Base-by-base conservation (phyloP, 2,329 filamentous ascomycete genomes). In the Sclerotinia nivalis region DNA sequence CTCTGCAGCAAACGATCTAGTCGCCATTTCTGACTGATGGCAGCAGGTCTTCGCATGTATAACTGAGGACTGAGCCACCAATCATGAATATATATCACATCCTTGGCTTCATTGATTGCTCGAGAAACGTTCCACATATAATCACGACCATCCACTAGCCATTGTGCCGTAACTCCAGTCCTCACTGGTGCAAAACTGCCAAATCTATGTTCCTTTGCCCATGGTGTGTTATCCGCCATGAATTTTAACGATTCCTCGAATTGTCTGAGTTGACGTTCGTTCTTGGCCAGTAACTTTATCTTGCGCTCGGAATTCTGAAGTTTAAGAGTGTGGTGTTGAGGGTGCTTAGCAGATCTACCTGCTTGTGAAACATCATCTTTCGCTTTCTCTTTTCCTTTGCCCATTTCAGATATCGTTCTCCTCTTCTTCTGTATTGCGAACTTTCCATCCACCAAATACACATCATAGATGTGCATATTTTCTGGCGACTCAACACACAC, bases 91-190 rank as follows among this genome's bases (percentile, higher is more conserved):
- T 98, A 98, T 75, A 99, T 95, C 72, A 98, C 95, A 82, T 98
- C 96, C 76, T 93, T 93, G 12, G 96, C 96, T 89, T 97, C 97
- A 78, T 93, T 96, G 76, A 99, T 96, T 18, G 96, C 96, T 73
- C 95, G 88, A 15, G 95, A 98, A 10, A 98, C 93, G 79, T 97
- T 97, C 96, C 96, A 99, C 95, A 98, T 98, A 83, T 98, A 96
- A 79, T 99, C 96, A 74, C 96, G 89, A 22, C 93, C 96, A 80
- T 99, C 96, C 0, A 99, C 95, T 12, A 99, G 87, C 94, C 95
- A 98, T 77, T 97, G 93, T 2, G 94, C 93, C 81, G 95, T 96
- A 40, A 96, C 93, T 56, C 91, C 91, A 60, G 88, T 89, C 71
- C 96, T 88, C 1, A 98, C 91, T 0, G 96, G 96, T 0, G 96